Evolutionary conservation across 1,284 basidiomycete species (phyloP).

Genomic region (Schizopora paradoxa): DNA sequence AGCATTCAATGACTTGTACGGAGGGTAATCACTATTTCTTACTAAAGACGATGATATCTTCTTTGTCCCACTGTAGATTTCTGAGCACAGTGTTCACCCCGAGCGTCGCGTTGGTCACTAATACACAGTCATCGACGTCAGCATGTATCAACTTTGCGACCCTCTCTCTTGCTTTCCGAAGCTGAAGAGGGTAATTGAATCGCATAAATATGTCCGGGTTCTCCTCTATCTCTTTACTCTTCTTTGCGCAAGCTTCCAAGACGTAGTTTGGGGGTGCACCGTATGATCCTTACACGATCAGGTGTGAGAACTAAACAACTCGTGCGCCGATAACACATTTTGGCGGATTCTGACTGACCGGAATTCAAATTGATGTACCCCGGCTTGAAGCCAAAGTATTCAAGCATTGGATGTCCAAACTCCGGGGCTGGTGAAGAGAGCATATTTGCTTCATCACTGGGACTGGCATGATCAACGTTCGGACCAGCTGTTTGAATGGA

Average conservation of each 20-base stretch:
- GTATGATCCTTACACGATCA: slow-evolving; percentile 50
- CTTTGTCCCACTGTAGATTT: slow-evolving; percentile 53
- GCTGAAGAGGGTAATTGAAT: slow-evolving; percentile 34
- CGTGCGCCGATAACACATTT: background rate
- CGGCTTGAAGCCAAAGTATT: slow-evolving; percentile 54
- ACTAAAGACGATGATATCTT: slow-evolving; percentile 47
- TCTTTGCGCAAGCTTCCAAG: slow-evolving; percentile 39
- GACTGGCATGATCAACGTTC: too few species aligned
- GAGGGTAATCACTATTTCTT: slow-evolving; percentile 22
- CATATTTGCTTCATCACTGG: too few species aligned
- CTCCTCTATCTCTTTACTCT: slow-evolving; percentile 46
- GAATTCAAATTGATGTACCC: slow-evolving; percentile 64
- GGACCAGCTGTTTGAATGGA: too few species aligned
- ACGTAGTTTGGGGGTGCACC: slow-evolving; percentile 65
- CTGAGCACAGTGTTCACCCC: slow-evolving; percentile 63
- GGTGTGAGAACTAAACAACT: too few species aligned
- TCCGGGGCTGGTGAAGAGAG: too few species aligned
- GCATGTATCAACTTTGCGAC: slow-evolving; percentile 60
- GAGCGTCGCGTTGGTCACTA: slow-evolving; percentile 62
- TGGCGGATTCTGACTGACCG: slow-evolving; percentile 34
- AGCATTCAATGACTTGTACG: background rate
- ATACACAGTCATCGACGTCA: slow-evolving; percentile 54
- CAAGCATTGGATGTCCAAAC: slow-evolving; percentile 56
- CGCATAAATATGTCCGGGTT: slow-evolving; percentile 64
- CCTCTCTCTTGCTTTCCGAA: slow-evolving; percentile 40